Evolutionary conservation across 2,329 filamentous ascomycete species (phyloP).

Genomic region (Trichophyton benhamiae): DNA sequence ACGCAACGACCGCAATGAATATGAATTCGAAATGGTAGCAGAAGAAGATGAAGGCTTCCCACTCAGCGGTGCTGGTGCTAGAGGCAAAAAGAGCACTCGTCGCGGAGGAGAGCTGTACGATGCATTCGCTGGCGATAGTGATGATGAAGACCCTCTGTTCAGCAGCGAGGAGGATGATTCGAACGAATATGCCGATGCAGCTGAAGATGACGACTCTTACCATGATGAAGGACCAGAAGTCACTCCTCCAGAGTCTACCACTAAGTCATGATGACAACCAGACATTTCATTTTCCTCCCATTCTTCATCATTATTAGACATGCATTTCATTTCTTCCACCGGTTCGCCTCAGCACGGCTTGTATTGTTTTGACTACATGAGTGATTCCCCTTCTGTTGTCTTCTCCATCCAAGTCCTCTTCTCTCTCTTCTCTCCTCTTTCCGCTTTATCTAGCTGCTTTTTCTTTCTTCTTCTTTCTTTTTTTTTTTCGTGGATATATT

Average conservation of each 20-base stretch:
- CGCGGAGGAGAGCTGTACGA: conserved; percentile 85
- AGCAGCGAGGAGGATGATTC: conserved; percentile 30
- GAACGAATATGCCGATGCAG: conserved; percentile 34
- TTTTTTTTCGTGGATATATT: neutral
- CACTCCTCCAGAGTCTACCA: neutral
- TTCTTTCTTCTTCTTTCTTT: neutral
- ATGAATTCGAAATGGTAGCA: conserved; percentile 88
- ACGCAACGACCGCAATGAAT: conserved; percentile 66
- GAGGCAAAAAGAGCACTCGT: conserved; percentile 42
- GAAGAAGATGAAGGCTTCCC: conserved; percentile 56
- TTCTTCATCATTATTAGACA: neutral
- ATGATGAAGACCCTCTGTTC: conserved; percentile 49
- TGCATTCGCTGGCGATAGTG: conserved; percentile 88
- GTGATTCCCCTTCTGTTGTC: conserved; percentile 1
- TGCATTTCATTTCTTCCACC: neutral
- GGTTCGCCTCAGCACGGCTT: neutral
- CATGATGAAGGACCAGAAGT: conserved; percentile 1
- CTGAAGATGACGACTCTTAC: conserved; percentile 13
- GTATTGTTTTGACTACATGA: neutral
- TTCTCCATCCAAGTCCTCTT: neutral
- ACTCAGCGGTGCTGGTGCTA: conserved; percentile 30
- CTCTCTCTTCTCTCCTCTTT: neutral
- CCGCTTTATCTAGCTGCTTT: neutral
- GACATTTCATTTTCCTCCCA: neutral
- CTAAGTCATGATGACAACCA: neutral